These are phyloP conservation scores for Podospora anserina DNA, from an alignment of 495 filamentous ascomycete species.

Conservation along the genomic window DNA sequence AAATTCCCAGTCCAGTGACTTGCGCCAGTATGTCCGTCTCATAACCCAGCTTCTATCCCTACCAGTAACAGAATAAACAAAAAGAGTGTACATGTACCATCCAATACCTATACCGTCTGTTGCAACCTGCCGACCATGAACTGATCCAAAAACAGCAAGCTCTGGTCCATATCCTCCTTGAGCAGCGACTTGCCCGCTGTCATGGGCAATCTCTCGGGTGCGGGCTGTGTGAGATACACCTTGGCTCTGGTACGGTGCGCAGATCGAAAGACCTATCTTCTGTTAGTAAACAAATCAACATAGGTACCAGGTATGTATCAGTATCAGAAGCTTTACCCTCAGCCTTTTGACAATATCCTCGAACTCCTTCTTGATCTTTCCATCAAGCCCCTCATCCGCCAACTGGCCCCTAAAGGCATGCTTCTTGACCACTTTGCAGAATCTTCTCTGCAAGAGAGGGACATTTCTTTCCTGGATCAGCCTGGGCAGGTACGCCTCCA, in stretches of 20 bases:
- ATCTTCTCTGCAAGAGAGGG: slow-evolving; percentile 32
- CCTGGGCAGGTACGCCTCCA: slow-evolving; percentile 39
- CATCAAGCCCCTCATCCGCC: slow-evolving; percentile 24
- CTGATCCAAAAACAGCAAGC: slow-evolving; percentile 21
- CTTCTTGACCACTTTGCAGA: slow-evolving; percentile 29
- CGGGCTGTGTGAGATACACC: slow-evolving; percentile 36
- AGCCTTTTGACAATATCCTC: slow-evolving; percentile 36
- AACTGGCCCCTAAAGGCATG: slow-evolving; percentile 24
- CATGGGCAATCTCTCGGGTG: slow-evolving; percentile 45
- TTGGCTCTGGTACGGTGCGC: slow-evolving; percentile 39
- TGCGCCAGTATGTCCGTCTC: background rate
- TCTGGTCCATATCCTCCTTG: slow-evolving; percentile 22
- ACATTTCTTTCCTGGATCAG: slow-evolving; percentile 29
- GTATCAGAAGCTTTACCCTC: slow-evolving; percentile 27
- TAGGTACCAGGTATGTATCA: background rate
- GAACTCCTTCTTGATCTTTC: slow-evolving; percentile 31
- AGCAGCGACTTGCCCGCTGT: slow-evolving; percentile 46
- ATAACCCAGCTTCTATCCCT: background rate
- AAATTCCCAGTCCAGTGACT: background rate
- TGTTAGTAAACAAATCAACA: background rate
- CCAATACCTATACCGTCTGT: slow-evolving; percentile 17
- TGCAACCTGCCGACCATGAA: slow-evolving; percentile 22
- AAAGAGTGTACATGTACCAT: background rate
- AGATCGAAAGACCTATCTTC: slow-evolving; percentile 31
- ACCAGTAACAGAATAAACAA: background rate